Conservation (phyloP, 768 basidiomycete species). For the Cyathus striatus region DNA sequence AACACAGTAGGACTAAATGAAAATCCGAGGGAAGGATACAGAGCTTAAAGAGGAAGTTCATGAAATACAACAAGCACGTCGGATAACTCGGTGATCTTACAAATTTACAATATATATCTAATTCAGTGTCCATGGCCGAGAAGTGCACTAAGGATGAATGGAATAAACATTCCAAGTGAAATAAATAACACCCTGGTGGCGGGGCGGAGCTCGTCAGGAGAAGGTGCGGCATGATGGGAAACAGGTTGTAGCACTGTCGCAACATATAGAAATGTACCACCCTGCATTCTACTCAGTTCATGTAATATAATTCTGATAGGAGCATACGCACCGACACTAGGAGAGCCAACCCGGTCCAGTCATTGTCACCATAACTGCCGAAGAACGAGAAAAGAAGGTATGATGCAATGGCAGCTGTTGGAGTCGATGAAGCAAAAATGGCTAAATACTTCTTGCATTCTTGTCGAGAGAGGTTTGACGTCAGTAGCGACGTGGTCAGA, state of each 20-base stretch:
- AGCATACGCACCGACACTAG: conserved; percentile 69
- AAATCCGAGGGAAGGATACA: too few relatives aligned
- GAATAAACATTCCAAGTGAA: conserved; percentile 65
- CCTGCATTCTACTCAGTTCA: conserved; percentile 35
- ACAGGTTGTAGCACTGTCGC: conserved; percentile 85
- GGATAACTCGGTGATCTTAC: too few relatives aligned
- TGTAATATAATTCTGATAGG: background rate
- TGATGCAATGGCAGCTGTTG: conserved; percentile 73
- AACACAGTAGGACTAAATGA: too few relatives aligned
- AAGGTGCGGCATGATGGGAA: conserved; percentile 35
- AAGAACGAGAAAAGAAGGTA: conserved; percentile 61
- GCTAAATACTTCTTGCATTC: conserved; percentile 73
- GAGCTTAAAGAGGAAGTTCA: too few relatives aligned
- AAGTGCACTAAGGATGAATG: conserved; percentile 52
- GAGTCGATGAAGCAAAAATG: conserved; percentile 81
- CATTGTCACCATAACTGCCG: conserved; percentile 34
- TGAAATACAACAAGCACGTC: too few relatives aligned
- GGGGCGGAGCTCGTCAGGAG: conserved; percentile 39
- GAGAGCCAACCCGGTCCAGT: conserved; percentile 73
- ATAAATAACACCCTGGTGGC: conserved; percentile 47
- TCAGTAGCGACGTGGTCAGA: conserved; percentile 78
- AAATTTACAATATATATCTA: too few relatives aligned
- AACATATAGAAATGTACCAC: conserved; percentile 92
- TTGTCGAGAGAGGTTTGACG: conserved; percentile 59
- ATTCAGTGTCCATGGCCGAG: conserved; percentile 58